A percentile compares a stretch with the other conserved stretches of the same genome.
phyloP scores from a whole-genome alignment of 1,284 basidiomycete genomes.

The Serendipita sp. region DNA sequence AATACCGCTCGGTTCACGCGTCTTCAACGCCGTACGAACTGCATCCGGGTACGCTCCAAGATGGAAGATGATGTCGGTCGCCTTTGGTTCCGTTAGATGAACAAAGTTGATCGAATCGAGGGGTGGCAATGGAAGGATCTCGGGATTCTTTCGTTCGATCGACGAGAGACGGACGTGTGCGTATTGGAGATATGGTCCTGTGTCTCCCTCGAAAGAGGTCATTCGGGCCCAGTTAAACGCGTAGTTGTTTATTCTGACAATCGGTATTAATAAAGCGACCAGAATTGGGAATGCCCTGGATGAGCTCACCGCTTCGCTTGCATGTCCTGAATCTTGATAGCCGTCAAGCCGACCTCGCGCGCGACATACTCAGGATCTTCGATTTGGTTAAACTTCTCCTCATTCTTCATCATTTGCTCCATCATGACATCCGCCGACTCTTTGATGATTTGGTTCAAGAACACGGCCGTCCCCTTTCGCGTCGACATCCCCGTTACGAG shows the following conservation, averaged over 20 bases:
- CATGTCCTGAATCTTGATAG: constrained; percentile 99
- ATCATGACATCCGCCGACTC: constrained; percentile 89
- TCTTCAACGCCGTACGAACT: constrained; percentile 71
- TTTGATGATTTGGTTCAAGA: constrained; percentile 88
- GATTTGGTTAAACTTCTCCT: constrained; percentile 81
- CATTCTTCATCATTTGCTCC: constrained; percentile 91
- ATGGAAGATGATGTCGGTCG: constrained; percentile 77
- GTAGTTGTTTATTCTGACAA: constrained; percentile 83
- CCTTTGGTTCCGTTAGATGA: constrained; percentile 59
- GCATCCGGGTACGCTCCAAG: constrained; percentile 85
- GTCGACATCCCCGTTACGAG: constrained; percentile 95
- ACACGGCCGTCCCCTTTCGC: constrained; percentile 90
- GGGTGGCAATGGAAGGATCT: constrained; percentile 57
- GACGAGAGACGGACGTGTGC: constrained; percentile 91
- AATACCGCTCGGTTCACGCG: constrained; percentile 81
- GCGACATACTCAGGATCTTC: constrained; percentile 77
- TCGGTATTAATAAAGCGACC: background rate
- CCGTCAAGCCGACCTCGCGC: constrained; percentile 84
- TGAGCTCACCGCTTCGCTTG: constrained; percentile 65
- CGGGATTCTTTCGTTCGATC: constrained; percentile 86
- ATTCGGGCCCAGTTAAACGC: constrained; percentile 90
- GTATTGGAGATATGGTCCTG: constrained; percentile 91
- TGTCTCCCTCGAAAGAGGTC: constrained; percentile 95
- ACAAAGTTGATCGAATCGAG: constrained; percentile 56
- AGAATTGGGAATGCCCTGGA: background rate